Percentiles rank a stretch among this genome's conserved stretches.
Evolutionary conservation across 495 filamentous ascomycete species (phyloP).

Genomic region (Trypethelium eluteriae): DNA sequence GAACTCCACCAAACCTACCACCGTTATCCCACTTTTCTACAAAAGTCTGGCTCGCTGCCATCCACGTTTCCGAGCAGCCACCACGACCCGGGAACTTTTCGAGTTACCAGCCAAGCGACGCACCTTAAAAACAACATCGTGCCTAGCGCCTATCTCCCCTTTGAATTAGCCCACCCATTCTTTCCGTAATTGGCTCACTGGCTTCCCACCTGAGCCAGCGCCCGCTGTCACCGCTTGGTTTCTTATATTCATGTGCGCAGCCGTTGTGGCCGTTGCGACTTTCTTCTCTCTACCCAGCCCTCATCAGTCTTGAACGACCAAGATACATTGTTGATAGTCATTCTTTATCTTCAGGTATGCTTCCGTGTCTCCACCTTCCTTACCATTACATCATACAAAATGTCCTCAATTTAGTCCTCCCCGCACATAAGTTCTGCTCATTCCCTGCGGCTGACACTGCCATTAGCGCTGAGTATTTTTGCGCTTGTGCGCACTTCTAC

Average conservation of each 20-base stretch:
- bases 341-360: not conserved
- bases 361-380: not conserved
- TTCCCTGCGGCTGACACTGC: too few relatives aligned
- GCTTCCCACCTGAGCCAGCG: not conserved
- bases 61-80: not conserved
- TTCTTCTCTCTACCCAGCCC: not conserved
- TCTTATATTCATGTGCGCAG: conserved; percentile 1
- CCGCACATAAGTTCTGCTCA: too few relatives aligned
- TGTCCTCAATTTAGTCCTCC: too few relatives aligned
- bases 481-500: too few relatives aligned
- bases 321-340: not conserved
- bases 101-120: conserved; percentile 2
- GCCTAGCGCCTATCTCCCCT: not conserved
- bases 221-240: not conserved
- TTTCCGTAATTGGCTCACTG: not conserved
- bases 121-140: not conserved
- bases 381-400: too few relatives aligned
- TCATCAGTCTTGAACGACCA: not conserved
- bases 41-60: conserved; percentile 8
- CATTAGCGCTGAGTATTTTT: too few relatives aligned
- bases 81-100: not conserved
- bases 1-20: conserved; percentile 7
- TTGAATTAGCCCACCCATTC: not conserved
- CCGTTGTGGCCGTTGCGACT: not conserved
- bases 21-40: not conserved